These are phyloP conservation scores for Plasmodium gaboni DNA, from an alignment of 169 alveolate genomes.

Conservation along the genomic window DNA sequence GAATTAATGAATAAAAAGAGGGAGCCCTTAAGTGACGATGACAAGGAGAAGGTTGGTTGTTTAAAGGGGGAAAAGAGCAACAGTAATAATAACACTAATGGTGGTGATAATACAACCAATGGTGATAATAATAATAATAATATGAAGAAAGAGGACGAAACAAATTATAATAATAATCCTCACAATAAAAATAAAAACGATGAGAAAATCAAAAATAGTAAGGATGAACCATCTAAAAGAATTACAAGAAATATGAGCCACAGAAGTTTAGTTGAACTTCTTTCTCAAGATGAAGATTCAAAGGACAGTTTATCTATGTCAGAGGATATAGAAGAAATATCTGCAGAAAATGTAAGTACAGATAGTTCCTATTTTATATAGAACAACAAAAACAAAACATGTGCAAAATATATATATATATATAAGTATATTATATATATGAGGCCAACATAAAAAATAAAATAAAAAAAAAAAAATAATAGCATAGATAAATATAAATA, in stretches of 20 bases:
- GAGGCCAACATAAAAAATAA: not conserved
- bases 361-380: conserved; percentile 49
- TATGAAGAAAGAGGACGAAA: not conserved
- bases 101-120: not conserved
- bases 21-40: not conserved
- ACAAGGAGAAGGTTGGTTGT: not conserved
- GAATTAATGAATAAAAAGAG: not conserved
- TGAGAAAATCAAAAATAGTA: not conserved
- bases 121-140: not conserved
- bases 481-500: too few species aligned
- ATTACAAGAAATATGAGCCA: conserved; percentile 54
- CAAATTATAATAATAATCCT: not conserved
- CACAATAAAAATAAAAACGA: not conserved
- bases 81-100: not conserved
- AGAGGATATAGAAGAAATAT: conserved; percentile 33
- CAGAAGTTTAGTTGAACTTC: conserved; percentile 25
- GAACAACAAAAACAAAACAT: not conserved
- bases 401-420: not conserved
- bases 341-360: conserved; percentile 47
- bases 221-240: conserved; percentile 8
- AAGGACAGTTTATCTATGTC: conserved; percentile 15
- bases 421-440: not conserved
- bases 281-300: conserved; percentile 64
- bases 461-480: not conserved
- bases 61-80: not conserved